Evolutionary conservation across 352 stramenopile genomes (phyloP).

Genomic region (Phytophthora sojae): DNA sequence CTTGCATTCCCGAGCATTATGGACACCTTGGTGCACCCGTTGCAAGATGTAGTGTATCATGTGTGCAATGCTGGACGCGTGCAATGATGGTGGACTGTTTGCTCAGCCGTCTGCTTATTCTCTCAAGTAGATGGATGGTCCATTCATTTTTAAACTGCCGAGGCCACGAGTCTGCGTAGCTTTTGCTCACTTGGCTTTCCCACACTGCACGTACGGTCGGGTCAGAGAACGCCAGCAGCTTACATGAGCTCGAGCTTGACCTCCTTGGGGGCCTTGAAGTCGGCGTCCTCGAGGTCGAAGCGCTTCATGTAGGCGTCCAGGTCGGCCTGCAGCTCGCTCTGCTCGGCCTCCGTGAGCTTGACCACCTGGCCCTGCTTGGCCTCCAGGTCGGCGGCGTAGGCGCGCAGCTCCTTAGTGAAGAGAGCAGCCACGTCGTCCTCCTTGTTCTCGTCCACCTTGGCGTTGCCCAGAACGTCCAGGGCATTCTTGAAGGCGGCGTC

Average conservation of each 20-base stretch:
- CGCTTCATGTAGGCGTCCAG: constrained; percentile 90
- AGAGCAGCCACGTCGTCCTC: constrained; percentile 84
- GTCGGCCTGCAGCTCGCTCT: constrained; percentile 85
- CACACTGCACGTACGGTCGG: constrained; percentile 14
- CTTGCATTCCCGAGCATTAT: too few species aligned
- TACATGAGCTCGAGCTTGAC: constrained; percentile 90
- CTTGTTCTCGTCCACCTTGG: constrained; percentile 76
- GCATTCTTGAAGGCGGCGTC: constrained; percentile 87
- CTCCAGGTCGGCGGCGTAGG: constrained; percentile 78
- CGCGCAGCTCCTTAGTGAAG: constrained; percentile 86
- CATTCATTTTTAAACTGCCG: constrained; percentile 47
- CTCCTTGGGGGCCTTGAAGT: constrained; percentile 85
- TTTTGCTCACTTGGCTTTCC: constrained; percentile 26
- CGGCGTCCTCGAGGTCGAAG: constrained; percentile 79
- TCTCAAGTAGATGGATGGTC: constrained; percentile 45
- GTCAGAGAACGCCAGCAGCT: constrained; percentile 33
- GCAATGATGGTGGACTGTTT: background rate
- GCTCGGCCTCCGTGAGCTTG: constrained; percentile 76
- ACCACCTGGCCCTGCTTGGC: constrained; percentile 83
- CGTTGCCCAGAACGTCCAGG: constrained; percentile 82
- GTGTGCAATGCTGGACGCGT: background rate
- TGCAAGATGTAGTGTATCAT: too few species aligned
- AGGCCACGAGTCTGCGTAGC: constrained; percentile 19
- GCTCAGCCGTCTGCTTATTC: constrained; percentile 23
- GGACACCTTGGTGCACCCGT: background rate